phyloP scores from a whole-genome alignment of 768 basidiomycete species.

The Lentinula raphanica region DNA sequence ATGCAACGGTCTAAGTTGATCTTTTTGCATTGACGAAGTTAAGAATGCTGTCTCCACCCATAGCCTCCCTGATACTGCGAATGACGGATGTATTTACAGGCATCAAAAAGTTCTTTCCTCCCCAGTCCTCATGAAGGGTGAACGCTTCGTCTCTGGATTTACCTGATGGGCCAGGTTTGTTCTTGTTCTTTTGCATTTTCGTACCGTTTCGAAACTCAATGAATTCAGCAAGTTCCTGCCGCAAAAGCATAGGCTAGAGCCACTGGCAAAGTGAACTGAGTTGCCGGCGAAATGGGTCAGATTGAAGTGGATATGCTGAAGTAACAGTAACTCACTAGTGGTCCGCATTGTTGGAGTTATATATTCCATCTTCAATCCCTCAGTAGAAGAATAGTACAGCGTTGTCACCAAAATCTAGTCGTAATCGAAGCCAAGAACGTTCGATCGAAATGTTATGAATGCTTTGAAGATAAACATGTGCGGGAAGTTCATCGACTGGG shows the following conservation, averaged over 20 bases:
- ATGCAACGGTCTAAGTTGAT: too few species aligned
- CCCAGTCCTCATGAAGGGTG: slow-evolving; percentile 13
- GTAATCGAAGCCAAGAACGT: slow-evolving; percentile 22
- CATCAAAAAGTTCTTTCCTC: slow-evolving; percentile 15
- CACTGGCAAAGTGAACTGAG: slow-evolving; percentile 22
- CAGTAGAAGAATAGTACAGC: slow-evolving; percentile 18
- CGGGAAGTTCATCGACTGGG: slow-evolving; percentile 15
- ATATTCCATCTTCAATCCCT: slow-evolving; percentile 16
- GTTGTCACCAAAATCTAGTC: slow-evolving; percentile 25
- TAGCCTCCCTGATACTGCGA: slow-evolving; percentile 15
- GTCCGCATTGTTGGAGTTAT: slow-evolving; percentile 13
- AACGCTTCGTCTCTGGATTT: slow-evolving; percentile 18
- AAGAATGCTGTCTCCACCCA: slow-evolving; percentile 19
- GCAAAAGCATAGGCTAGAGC: slow-evolving; percentile 25
- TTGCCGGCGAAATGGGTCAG: not conserved
- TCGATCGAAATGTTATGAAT: slow-evolving; percentile 27
- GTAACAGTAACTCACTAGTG: slow-evolving; percentile 17
- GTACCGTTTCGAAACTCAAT: slow-evolving; percentile 15
- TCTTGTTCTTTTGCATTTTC: slow-evolving; percentile 10
- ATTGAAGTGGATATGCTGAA: not conserved
- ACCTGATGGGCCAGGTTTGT: slow-evolving; percentile 19
- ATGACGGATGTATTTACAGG: slow-evolving; percentile 16
- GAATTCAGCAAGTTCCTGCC: slow-evolving; percentile 18
- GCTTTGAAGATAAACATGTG: slow-evolving; percentile 22
- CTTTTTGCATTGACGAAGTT: slow-evolving; percentile 15